phyloP scores from a whole-genome alignment of 805 yeast species.

The Gaillardinia entomophila region DNA sequence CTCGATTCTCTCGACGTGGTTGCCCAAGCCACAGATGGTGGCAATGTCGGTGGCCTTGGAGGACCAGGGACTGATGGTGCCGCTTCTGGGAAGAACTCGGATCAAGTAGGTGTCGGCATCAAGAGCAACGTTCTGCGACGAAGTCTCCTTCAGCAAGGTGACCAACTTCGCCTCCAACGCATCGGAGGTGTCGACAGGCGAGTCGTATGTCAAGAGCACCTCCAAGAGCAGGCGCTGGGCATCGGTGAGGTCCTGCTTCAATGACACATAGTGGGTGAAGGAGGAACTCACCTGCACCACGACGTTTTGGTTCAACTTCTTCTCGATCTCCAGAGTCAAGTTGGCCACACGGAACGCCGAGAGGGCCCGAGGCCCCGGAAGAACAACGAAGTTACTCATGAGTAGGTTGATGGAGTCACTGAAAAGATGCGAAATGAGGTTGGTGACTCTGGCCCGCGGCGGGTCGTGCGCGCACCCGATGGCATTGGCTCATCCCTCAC shows the following conservation, averaged over 20 bases:
- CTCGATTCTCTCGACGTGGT: slow-evolving; percentile 76
- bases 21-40: slow-evolving; percentile 76
- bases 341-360: slow-evolving; percentile 80
- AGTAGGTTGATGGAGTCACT: too few relatives aligned
- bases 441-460: background rate
- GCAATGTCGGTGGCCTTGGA: slow-evolving; percentile 96
- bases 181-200: slow-evolving; percentile 52
- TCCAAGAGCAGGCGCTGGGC: slow-evolving; percentile 46
- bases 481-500: background rate
- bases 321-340: slow-evolving; percentile 67
- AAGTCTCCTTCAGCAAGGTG: slow-evolving; percentile 11
- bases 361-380: slow-evolving; percentile 88
- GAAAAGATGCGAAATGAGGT: too few relatives aligned
- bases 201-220: slow-evolving; percentile 68
- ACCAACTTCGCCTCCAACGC: slow-evolving; percentile 37
- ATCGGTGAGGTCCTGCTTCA: slow-evolving; percentile 33
- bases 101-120: slow-evolving; percentile 47
- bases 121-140: slow-evolving; percentile 7
- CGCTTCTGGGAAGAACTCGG: slow-evolving; percentile 83
- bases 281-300: slow-evolving; percentile 68
- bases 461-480: background rate
- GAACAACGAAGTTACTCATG: slow-evolving; percentile 28
- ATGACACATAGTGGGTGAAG: slow-evolving; percentile 75
- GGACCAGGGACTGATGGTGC: slow-evolving; percentile 98
- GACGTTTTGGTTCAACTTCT: slow-evolving; percentile 59